Base-by-base conservation (phyloP, 352 stramenopile genomes). In the Thalassiosira delicatula region DNA sequence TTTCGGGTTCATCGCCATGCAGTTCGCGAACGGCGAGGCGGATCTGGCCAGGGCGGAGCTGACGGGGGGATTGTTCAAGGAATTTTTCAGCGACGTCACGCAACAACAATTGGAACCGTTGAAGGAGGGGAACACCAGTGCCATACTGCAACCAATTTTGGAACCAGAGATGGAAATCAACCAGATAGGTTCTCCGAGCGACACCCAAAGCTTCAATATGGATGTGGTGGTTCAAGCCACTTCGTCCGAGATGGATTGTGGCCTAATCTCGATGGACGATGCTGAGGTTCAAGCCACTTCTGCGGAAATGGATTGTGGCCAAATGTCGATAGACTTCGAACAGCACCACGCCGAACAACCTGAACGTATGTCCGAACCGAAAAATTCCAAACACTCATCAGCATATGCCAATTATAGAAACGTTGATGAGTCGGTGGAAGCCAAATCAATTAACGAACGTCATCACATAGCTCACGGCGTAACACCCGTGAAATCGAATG, bases 21-120 rank as follows among this genome's bases (percentile, higher is more conserved):
- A 88, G 35, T 56, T 88, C 17, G 71, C 81, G 29, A 88, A 88
- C 70, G 81, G 76, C 30, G 76, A 88, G 73, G 33, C 53, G 9
- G 65, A 59, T 42, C 61, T 62, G 19, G 80, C 80, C 1, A 84
- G 72, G 49, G 61, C 53, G n/a, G 80, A 87, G 49, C 76, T 87
- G 29, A 67, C 60, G 40, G 30, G 21, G 25, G 80, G 80, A 9
- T 46, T 87, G 9, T 84, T 87, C 40, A 40, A 76, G 27, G 33
- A 32, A 33, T 44, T 80, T 25, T 85, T 81, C 23, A 29, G 61
- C 68, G 53, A 30, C 65, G 30, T 5, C 23, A 60, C 44, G n/a
- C 23, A 57, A 29, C 23, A 70, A 59, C 27, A 33, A n/a, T 23
- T 42, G 35, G 35, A 42, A 42, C 35, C 35, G 5, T 12, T 42